Base-by-base conservation (phyloP, 2,329 filamentous ascomycete genomes). In the Alternaria triticina region DNA sequence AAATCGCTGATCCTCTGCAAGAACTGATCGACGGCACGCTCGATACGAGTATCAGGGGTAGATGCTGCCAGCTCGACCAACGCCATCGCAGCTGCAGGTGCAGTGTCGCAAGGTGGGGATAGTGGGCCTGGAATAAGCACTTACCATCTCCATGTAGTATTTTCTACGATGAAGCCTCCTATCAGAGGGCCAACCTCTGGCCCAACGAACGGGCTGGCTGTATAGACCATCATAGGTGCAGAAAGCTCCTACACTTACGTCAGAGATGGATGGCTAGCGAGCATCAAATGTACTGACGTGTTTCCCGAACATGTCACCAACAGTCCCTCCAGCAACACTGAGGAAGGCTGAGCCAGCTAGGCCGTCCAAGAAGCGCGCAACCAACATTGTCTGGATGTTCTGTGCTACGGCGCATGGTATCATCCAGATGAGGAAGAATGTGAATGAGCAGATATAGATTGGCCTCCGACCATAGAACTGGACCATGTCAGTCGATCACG, bases 111-210 rank as follows among this genome's bases (percentile, higher is more conserved):
- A 64, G 57, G 61, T 50, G 59, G 47, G 59, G 46, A 50, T 22
- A 20, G 27, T 46, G 57, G 61, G 58, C 47, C 49, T 64, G 51
- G 57, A 49, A 57, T 52, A 57, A 59, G 62, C 64, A 74, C 77
- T 75, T 69, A 77, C 77, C 77, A 80, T 74, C 74, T 83, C 86
- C 93, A 97, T 59, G 83, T 82, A 4, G 85, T 86, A 70, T 90
- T 88, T 70, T 90, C 88, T 77, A 95, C 95, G 77, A 97, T 93
- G 78, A 96, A 94, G 8, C 93, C 93, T 9, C 92, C 93, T 17
- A 91, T 77, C 56, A 89, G 73, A 9, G 87, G 87, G 0, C 86
- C 87, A 10, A 89, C 57, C 61, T 87, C 85, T 6, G 87, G 87
- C 2, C 86, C 80, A 10, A 87, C 73, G 85, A 71, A 93, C 22